A percentile compares a stretch with the other conserved stretches of the same genome.
phyloP scores from a whole-genome alignment of 495 filamentous ascomycete species.

The Penicillium waksmanii region DNA sequence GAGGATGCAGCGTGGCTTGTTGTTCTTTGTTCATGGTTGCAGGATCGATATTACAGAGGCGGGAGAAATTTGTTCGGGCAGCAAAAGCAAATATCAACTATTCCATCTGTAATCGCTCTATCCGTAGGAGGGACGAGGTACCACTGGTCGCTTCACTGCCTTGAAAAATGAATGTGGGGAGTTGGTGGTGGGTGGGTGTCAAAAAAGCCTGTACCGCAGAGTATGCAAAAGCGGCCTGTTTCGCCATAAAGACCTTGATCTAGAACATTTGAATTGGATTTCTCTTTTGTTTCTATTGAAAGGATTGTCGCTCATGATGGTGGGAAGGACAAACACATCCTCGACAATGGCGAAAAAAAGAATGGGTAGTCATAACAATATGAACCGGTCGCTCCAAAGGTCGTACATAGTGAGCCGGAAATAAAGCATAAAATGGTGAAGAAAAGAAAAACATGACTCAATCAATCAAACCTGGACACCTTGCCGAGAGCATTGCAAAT shows the following conservation, averaged over 20 bases:
- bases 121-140: too few relatives aligned
- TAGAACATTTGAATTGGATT: conserved; percentile 35
- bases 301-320: not conserved
- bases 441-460: conserved; percentile 16
- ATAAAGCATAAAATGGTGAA: conserved; percentile 21
- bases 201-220: not conserved
- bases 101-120: conserved; percentile 7
- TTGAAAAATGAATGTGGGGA: not conserved
- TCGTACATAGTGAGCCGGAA: conserved; percentile 7
- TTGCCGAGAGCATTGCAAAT: conserved; percentile 27
- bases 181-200: not conserved
- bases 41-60: conserved; percentile 13
- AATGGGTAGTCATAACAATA: conserved; percentile 34
- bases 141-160: conserved; percentile 1
- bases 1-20: conserved; percentile 20
- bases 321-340: conserved; percentile 14
- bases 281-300: conserved; percentile 2
- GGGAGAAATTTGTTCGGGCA: conserved; percentile 8
- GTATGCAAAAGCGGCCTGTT: conserved; percentile 16
- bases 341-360: conserved; percentile 12
- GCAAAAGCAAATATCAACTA: conserved; percentile 13
- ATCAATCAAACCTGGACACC: conserved; percentile 22
- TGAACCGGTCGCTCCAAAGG: conserved; percentile 34
- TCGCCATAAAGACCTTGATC: conserved; percentile 25
- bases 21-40: conserved; percentile 10